These are phyloP conservation scores for Westerdykella sp. DNA, from an alignment of 2,329 filamentous ascomycete genomes.

Conservation along the genomic window DNA sequence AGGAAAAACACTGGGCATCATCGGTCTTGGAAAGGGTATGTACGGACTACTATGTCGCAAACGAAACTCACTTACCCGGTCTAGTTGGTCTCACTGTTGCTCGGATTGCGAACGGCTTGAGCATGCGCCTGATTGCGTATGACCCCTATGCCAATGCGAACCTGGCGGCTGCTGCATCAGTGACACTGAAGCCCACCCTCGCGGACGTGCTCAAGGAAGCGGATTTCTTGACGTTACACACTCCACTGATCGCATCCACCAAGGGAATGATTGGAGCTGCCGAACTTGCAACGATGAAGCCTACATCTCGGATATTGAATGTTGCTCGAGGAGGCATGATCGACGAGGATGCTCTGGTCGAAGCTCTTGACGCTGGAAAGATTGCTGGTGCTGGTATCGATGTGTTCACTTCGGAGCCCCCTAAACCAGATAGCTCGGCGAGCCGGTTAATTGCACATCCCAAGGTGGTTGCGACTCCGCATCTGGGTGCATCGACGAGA, in stretches of 20 bases:
- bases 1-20: slow-evolving; percentile 67
- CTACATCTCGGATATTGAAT: slow-evolving; percentile 67
- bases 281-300: slow-evolving; percentile 67
- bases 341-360: slow-evolving; percentile 66
- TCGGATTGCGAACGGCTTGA: slow-evolving; percentile 68
- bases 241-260: slow-evolving; percentile 70
- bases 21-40: slow-evolving; percentile 70
- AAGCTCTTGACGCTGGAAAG: slow-evolving; percentile 62
- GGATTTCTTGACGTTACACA: slow-evolving; percentile 77
- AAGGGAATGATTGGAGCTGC: slow-evolving; percentile 63
- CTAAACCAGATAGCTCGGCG: slow-evolving; percentile 53
- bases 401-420: slow-evolving; percentile 72
- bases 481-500: slow-evolving; percentile 71
- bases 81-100: slow-evolving; percentile 70
- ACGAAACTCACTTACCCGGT: not conserved
- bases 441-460: slow-evolving; percentile 60
- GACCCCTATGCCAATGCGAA: slow-evolving; percentile 72
- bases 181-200: slow-evolving; percentile 55
- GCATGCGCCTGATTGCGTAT: slow-evolving; percentile 68
- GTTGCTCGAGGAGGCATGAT: slow-evolving; percentile 76
- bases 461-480: slow-evolving; percentile 70
- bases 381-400: slow-evolving; percentile 74
- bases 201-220: slow-evolving; percentile 57
- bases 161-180: slow-evolving; percentile 62
- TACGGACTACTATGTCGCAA: not conserved